These are phyloP conservation scores for Metschnikowia henanensis DNA, from an alignment of 805 yeast species.

Conservation along the genomic window DNA sequence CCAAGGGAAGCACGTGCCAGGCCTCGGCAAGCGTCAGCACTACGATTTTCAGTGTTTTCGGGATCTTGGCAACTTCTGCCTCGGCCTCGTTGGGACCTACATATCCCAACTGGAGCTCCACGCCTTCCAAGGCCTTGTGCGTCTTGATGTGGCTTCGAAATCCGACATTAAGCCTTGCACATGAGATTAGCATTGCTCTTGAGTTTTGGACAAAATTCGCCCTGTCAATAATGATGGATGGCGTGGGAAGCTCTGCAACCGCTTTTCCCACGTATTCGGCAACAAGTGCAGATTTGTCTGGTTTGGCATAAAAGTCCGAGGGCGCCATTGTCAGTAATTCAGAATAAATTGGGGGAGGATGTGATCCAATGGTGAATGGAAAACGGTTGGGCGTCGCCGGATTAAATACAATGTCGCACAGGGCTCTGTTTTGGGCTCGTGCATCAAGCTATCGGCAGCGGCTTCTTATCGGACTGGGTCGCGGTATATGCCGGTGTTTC, in stretches of 20 bases:
- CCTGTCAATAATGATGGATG: constrained; percentile 52
- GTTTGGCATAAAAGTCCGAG: constrained; percentile 14
- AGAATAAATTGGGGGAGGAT: too few relatives aligned
- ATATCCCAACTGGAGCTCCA: constrained; percentile 50
- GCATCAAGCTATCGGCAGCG: too few relatives aligned
- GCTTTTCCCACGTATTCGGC: constrained; percentile 39
- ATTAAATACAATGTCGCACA: too few relatives aligned
- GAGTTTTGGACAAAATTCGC: constrained; percentile 44
- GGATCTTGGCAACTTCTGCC: constrained; percentile 24
- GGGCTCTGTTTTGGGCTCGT: too few relatives aligned
- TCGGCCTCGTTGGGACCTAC: not conserved
- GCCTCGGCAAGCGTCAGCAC: constrained; percentile 74
- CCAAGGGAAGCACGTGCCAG: constrained; percentile 47
- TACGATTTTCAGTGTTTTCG: constrained; percentile 50
- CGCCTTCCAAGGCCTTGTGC: constrained; percentile 66
- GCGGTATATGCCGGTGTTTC: too few relatives aligned
- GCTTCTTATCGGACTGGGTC: too few relatives aligned
- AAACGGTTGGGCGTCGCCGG: too few relatives aligned
- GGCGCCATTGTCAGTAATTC: too few relatives aligned
- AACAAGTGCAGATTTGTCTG: constrained; percentile 25
- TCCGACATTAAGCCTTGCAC: constrained; percentile 46
- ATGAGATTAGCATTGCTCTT: too few relatives aligned
- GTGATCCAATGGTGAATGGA: too few relatives aligned
- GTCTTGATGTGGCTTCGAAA: constrained; percentile 79
- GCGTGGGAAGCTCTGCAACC: constrained; percentile 55